Evolutionary conservation across 176 grass and related monocot genomes (phyloP), one percentile per base, ranked within the genome.

Genomic region (Carex myosuroides): DNA sequence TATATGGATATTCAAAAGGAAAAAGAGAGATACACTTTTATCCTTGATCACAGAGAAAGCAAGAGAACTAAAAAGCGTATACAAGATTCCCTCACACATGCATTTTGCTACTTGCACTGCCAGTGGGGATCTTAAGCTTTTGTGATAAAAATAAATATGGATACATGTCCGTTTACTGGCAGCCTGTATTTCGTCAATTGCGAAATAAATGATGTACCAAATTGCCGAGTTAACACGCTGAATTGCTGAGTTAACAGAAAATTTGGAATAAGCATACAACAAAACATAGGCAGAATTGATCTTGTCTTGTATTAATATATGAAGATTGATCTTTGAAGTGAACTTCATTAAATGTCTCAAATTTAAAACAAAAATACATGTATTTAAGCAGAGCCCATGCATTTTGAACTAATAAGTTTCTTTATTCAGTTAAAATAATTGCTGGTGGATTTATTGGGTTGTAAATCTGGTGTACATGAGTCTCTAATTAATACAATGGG

Each of bases 41-140:
- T 50, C 8, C 37, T 82, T 64, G 79, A 82, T 82, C 59, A 48
- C 10, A 82, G 59, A 82, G 32, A 82, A 66, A 82, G 60, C 58
- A 82, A 82, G 59, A 20, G 8, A 39, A 65, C 4, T 13, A 48
- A 81, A 42, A 81, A 48, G 79, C 16, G 41, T 24, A 63, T 62
- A 44, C 39, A 82, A 82, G 58, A 82, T 82, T 82, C 60, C 37
- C 58, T 82, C 30, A 46, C 59, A 81, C 79, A 46, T 81, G 60
- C 57, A 66, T 74, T 48, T 18, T 74, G 41, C 39, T 50, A 3
- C 21, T 24, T 81, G 17, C 8, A 24, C 13, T 60, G 54, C 53
- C n/a, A 66, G 79, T 48, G 35, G 29, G 41, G 44, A 1, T 74
- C 4, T 74, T 50, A 73, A 81, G 6, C 8, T 65, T 64, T 82